Evolutionary conservation across 352 stramenopile species (phyloP).

Genomic region (Pythium guiyangense): DNA sequence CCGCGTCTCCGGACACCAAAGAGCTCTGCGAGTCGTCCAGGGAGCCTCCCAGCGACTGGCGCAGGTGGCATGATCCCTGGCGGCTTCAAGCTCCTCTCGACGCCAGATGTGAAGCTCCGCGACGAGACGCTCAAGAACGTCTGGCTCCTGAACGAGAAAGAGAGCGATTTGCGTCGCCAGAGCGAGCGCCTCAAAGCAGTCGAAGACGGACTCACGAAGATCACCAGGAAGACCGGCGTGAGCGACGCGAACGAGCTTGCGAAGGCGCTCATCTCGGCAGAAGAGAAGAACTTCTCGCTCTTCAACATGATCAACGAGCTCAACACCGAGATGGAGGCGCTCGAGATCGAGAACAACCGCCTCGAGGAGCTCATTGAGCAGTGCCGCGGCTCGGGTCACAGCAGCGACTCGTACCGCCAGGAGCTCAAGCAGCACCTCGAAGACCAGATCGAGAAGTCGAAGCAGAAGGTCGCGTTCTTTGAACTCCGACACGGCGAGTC

Average conservation of each 20-base stretch:
- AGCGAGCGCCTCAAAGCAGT: constrained; percentile 62
- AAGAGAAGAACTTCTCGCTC: constrained; percentile 94
- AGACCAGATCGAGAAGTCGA: constrained; percentile 82
- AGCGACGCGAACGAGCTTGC: constrained; percentile 81
- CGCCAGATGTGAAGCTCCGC: constrained; percentile 61
- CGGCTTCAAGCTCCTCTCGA: constrained; percentile 59
- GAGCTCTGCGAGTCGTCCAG: constrained; percentile 15
- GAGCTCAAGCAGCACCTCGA: constrained; percentile 72
- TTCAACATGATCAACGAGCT: constrained; percentile 95
- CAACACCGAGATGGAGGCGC: constrained; percentile 87
- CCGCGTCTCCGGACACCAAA: constrained; percentile 60
- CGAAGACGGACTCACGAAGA: constrained; percentile 83
- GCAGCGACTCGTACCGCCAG: constrained; percentile 46
- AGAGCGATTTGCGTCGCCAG: constrained; percentile 66
- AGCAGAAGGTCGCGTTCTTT: constrained; percentile 68
- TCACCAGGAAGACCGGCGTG: constrained; percentile 87
- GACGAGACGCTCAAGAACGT: constrained; percentile 78
- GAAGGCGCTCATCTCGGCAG: constrained; percentile 76
- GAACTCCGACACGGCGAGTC: constrained; percentile 59
- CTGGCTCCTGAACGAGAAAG: constrained; percentile 69
- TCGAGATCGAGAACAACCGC: constrained; percentile 83
- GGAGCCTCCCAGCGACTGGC: not conserved
- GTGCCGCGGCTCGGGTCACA: constrained; percentile 53
- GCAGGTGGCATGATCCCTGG: constrained; percentile 6
- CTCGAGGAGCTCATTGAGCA: constrained; percentile 58